Base-by-base conservation (phyloP, 2,329 filamentous ascomycete genomes). In the Dactylellina cionopaga region DNA sequence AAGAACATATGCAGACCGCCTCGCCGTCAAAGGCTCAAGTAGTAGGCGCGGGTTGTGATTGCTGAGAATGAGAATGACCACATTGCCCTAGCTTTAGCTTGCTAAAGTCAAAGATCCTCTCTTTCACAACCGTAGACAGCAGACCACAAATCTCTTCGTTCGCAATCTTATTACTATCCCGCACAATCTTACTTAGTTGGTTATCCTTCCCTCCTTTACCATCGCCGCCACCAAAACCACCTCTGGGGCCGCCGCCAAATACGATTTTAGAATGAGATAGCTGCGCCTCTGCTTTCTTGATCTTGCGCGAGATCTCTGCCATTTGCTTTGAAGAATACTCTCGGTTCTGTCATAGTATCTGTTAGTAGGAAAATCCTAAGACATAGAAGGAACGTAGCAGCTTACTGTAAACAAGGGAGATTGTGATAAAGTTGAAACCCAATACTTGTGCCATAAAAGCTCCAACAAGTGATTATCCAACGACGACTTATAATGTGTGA, bases 391-490 rank as follows among this genome's bases (percentile, higher is more conserved):
- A 27, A 29, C 7, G 11, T 2, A 13, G 2, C 17, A 13, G 39
- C 46, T 37, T 55, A 71, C 66, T 25, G 92, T 92, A 77, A 96
- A 89, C 3, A 97, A 85, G 19, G 94, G 93, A 76, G 89, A 95
- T 77, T 96, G 92, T 29, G 92, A 96, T 17, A 99, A 86, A 4
- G 95, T 99, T 78, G 96, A 91, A 31, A 97, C 93, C 95, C 92
- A 96, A 84, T 99, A 99, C 81, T 98, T 98, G 83, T 97, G 96
- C 95, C 95, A 98, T 27, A 99, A 84, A 55, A 92, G 86, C 78
- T 96, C 92, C 3, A 99, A 84, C 22, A 99, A 85, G 77, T 92
- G 90, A 1, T 89, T 86, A 81, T 99, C 95, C 25, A 99, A 88
- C 0, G 90, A 90, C 75, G 91, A 95, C 83, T 98, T 98, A 85